These are phyloP conservation scores for Malassezia sympodialis DNA, from an alignment of 1,284 basidiomycete genomes.

Conservation along the genomic window DNA sequence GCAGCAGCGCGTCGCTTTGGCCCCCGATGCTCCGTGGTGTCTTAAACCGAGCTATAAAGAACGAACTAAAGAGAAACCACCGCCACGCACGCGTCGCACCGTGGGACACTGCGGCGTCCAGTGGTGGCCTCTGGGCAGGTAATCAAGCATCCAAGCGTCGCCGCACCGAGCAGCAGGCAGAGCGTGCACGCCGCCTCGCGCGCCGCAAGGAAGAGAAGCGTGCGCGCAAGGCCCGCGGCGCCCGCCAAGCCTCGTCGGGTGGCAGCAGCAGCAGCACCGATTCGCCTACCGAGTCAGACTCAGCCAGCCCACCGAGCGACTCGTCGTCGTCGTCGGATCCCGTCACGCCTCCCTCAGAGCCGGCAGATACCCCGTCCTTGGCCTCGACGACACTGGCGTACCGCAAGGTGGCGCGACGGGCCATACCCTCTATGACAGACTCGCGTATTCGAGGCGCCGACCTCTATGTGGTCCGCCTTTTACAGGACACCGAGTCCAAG, in stretches of 20 bases:
- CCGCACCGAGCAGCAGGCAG: not conserved
- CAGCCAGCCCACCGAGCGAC: not conserved
- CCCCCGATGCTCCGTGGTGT: slow-evolving; percentile 19
- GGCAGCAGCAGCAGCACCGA: slow-evolving; percentile 2
- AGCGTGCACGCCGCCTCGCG: slow-evolving; percentile 8
- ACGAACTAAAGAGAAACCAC: slow-evolving; percentile 22
- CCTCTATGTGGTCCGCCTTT: slow-evolving; percentile 20
- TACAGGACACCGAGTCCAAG: slow-evolving; percentile 21
- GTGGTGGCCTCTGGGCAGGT: slow-evolving; percentile 9
- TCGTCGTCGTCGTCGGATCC: slow-evolving; percentile 3
- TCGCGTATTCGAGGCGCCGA: slow-evolving; percentile 20
- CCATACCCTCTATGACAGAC: not conserved
- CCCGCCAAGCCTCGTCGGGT: slow-evolving; percentile 1
- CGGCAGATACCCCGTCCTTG: not conserved
- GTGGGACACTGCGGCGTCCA: not conserved
- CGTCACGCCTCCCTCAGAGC: not conserved
- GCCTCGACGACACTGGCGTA: slow-evolving; percentile 2
- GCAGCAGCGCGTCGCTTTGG: slow-evolving; percentile 20
- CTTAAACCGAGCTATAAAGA: slow-evolving; percentile 24
- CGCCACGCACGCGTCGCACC: slow-evolving; percentile 6
- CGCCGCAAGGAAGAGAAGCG: slow-evolving; percentile 17
- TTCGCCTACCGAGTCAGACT: not conserved
- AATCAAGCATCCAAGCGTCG: slow-evolving; percentile 9
- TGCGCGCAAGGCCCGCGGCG: slow-evolving; percentile 14
- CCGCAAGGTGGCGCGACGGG: slow-evolving; percentile 1